Conservation (phyloP, 1,284 basidiomycete genomes). For the Erythrobasidium hasegawianum region DNA sequence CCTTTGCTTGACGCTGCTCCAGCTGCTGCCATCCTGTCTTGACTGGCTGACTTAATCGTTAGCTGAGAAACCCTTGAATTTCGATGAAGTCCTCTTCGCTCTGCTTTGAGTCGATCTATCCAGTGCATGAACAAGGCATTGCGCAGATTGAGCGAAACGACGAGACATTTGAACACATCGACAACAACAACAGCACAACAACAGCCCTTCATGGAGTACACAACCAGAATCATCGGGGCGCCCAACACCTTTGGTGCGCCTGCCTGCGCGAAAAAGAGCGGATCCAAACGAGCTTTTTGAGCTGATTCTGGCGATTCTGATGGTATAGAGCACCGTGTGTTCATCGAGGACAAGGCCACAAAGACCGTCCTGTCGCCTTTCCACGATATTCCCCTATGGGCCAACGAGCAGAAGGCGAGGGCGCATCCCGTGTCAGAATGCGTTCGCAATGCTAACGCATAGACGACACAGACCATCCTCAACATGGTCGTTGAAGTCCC, state of each 20-base stretch:
- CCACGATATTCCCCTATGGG: slow-evolving; percentile 95
- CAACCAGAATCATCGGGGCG: slow-evolving; percentile 73
- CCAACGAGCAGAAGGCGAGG: slow-evolving; percentile 68
- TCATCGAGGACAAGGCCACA: slow-evolving; percentile 69
- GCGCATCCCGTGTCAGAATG: not conserved
- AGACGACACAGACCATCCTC: slow-evolving; percentile 70
- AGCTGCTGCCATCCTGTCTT: slow-evolving; percentile 11
- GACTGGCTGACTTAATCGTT: not conserved
- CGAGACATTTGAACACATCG: slow-evolving; percentile 24
- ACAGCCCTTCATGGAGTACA: slow-evolving; percentile 52
- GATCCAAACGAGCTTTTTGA: slow-evolving; percentile 5
- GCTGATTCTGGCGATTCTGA: slow-evolving; percentile 7
- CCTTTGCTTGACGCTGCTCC: slow-evolving; percentile 7
- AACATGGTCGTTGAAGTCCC: slow-evolving; percentile 99
- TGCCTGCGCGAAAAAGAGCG: slow-evolving; percentile 16
- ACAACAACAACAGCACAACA: not conserved
- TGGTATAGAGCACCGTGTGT: slow-evolving; percentile 81
- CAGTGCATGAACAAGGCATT: slow-evolving; percentile 35
- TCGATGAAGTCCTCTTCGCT: no score
- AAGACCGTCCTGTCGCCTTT: slow-evolving; percentile 81
- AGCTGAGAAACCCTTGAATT: not conserved
- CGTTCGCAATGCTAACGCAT: slow-evolving; percentile 16
- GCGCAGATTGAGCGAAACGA: slow-evolving; percentile 30
- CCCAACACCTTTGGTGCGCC: slow-evolving; percentile 83
- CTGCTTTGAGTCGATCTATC: not conserved